Evolutionary conservation across 2,329 filamentous ascomycete species (phyloP), one percentile per base, ranked within the genome.

Genomic region (Fusarium oxysporum): DNA sequence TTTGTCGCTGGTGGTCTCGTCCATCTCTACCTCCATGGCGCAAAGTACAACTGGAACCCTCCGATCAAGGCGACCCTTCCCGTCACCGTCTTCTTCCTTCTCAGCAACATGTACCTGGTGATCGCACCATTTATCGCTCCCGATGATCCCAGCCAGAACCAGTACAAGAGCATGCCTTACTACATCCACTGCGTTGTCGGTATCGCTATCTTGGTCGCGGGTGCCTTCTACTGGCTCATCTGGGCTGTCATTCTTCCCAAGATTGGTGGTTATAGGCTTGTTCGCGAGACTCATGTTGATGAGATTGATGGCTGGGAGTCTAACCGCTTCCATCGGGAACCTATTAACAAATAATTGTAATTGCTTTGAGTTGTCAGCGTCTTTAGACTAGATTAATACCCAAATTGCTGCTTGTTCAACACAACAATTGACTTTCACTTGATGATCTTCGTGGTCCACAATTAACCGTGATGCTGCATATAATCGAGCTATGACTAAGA

Each of bases 281-380:
- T 89, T 5, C 85, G 87, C 62, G 86, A 90, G 79, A 84, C 82
- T 0, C 78, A 85, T 4, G 79, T 91, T 12, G 87, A 90, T 68
- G 84, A 85, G 0, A 84, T 88, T 45, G 90, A 92, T 77, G 90
- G 90, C 4, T 92, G 90, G 90, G 89, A 90, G 73, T 83, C 87
- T 37, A 88, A 82, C 60, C 83, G 87, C 5, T 91, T 91, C 75
- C 80, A 83, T 5, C 83, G 78, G 64, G 78, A 83, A 68, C 86
- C 87, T 9, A 61, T 68, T n/a, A 21, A 67, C 23, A 57, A 57
- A n/a, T 62, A 68, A 41, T 23, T 35, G 32, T 28, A 17, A 25
- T 47, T 32, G 40, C 50, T 48, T 60, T 35, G 41, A 68, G 50
- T n/a, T 53, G 35, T 45, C 32, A 43, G 50, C 43, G 41, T 64